These are phyloP conservation scores for Eucalyptus sideroxylon DNA, from an alignment of 345 rosid species.

Conservation along the genomic window DNA sequence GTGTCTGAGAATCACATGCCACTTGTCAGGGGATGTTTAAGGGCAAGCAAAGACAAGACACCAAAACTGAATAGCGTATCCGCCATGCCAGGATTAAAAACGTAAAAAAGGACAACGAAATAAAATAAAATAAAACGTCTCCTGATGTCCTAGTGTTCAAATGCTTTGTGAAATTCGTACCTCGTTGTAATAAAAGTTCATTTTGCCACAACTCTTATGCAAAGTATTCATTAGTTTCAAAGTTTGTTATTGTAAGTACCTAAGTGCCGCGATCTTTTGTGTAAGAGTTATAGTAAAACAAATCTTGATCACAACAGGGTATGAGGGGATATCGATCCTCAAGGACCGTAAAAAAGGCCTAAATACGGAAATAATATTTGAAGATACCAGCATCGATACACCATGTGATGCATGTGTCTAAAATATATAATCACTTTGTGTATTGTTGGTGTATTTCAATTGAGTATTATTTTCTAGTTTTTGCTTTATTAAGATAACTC, in stretches of 20 bases:
- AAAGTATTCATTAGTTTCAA: background rate
- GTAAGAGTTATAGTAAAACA: background rate
- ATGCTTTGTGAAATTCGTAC: background rate
- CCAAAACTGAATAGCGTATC: background rate
- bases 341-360: background rate
- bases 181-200: background rate
- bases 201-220: background rate
- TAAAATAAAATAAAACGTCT: background rate
- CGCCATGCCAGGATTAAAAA: background rate
- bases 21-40: background rate
- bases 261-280: background rate
- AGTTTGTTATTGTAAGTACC: background rate
- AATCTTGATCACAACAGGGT: background rate
- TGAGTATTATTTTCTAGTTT: background rate
- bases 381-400: background rate
- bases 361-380: background rate
- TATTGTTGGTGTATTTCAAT: background rate
- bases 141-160: background rate
- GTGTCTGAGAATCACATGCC: background rate
- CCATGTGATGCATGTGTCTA: background rate
- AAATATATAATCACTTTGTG: fast-evolving
- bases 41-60: background rate
- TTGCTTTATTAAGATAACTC: background rate
- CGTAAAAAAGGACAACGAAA: background rate
- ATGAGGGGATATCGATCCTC: background rate